Base-by-base conservation (phyloP, 2,329 filamentous ascomycete species). In the Tolypocladium sp. region DNA sequence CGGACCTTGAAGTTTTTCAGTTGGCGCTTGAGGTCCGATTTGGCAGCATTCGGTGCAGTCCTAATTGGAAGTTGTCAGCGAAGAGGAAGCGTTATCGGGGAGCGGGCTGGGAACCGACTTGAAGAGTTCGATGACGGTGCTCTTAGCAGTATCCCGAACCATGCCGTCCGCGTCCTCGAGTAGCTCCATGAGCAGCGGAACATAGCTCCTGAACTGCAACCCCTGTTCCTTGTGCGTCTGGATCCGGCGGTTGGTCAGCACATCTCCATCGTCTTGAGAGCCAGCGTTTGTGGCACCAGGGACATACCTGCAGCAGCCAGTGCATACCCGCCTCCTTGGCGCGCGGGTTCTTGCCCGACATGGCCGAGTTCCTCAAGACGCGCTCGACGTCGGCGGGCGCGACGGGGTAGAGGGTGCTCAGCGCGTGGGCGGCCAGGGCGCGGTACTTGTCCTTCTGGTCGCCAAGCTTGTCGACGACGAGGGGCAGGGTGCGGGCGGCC, bases 131-230 rank as follows among this genome's bases (percentile, higher is more conserved):
- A 97, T 89, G 55, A 97, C 87, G 1, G 90, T 89, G 58, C 79
- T 79, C 76, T 94, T 96, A 62, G 92, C 91, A 42, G 84, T 83
- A 68, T 96, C 92, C 71, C 93, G 86, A 63, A 97, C 92, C 73
- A 86, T 87, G 56, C 89, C 88, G 71, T 96, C 93, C 12, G 92
- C 89, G 72, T 97, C 92, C 74, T 97, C 93, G 49, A 97, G 82
- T 64, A 94, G 83, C 58, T 91, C 88, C 76, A 97, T 93, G 46
- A 97, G 80, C 13, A 83, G 82, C 3, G 90, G 88, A 2, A 96
- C 92, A 70, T 95, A 96, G 67, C 78, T 79, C 62, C 91, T 88
- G 75, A 97, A 97, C 42, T 87, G 86, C 64, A 97, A 78, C 44
- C 85, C 86, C 60, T 92, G 84, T 58, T 91, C 88, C 69, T 87